Evolutionary conservation across 129 eudicot genomes (phyloP).

Genomic region (Smallanthus sonchifolius): DNA sequence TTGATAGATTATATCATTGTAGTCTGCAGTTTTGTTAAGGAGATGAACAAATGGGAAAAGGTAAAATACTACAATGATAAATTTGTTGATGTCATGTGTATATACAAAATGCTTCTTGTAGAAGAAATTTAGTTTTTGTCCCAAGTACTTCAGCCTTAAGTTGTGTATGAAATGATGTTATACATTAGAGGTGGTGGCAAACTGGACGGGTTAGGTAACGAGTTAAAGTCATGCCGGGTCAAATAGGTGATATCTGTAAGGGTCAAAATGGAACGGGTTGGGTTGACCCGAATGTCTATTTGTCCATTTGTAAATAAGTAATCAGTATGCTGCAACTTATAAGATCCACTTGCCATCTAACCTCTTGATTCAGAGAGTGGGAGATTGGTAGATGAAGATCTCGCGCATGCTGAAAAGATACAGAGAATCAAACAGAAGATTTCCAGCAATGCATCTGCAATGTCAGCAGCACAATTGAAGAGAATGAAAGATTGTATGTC

Average conservation of each 20-base stretch:
- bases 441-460: conserved; percentile 45
- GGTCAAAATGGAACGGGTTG: neutral
- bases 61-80: no score
- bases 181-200: no score
- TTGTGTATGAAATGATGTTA: no score
- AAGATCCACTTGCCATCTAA: neutral
- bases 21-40: no score
- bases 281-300: neutral
- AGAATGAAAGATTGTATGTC: conserved; percentile 64
- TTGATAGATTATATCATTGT: no score
- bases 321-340: conserved; percentile 1
- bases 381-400: conserved; percentile 23
- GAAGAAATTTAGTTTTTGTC: no score
- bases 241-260: neutral
- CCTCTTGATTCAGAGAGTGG: conserved; percentile 24
- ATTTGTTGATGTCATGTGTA: no score
- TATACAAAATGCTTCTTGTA: no score
- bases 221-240: neutral
- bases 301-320: no score
- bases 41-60: no score
- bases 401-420: conserved; percentile 36
- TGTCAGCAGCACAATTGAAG: conserved; percentile 49
- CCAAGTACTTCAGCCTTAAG: no score
- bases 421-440: conserved; percentile 57
- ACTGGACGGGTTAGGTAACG: no score